These are phyloP conservation scores for Globisporangium camurandrum DNA, from an alignment of 352 stramenopile species.

Conservation along the genomic window DNA sequence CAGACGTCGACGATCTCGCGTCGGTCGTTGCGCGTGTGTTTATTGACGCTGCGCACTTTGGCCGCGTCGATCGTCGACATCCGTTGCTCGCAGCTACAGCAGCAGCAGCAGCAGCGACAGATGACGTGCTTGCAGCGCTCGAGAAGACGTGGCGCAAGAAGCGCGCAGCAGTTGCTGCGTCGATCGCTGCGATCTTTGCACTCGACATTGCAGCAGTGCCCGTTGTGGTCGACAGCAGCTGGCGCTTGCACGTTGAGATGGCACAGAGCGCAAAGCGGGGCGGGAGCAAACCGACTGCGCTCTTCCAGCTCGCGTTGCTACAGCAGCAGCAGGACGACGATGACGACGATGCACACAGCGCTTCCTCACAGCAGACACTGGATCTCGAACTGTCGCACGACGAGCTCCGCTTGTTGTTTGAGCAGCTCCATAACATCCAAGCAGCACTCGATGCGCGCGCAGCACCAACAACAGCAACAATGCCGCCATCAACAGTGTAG, in stretches of 20 bases:
- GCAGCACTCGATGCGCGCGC: constrained; percentile 25
- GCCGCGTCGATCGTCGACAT: constrained; percentile 19
- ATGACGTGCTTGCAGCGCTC: constrained; percentile 19
- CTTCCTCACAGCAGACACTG: constrained; percentile 26
- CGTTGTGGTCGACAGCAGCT: constrained; percentile 29
- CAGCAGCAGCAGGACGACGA: no score
- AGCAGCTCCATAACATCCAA: constrained; percentile 59
- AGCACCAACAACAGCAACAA: not conserved
- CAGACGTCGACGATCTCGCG: constrained; percentile 35
- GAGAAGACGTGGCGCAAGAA: constrained; percentile 65
- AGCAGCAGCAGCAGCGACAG: constrained; percentile 14
- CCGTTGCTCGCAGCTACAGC: constrained; percentile 23
- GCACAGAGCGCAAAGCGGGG: constrained; percentile 28
- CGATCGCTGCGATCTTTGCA: constrained; percentile 10
- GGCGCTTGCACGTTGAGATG: constrained; percentile 51
- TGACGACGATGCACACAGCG: no score
- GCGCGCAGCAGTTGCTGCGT: constrained; percentile 8
- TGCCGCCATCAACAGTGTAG: not conserved
- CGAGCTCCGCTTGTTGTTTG: constrained; percentile 43
- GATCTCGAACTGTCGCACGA: constrained; percentile 53
- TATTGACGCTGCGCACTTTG: constrained; percentile 35
- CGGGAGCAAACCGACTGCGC: constrained; percentile 30
- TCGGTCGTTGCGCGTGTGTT: constrained; percentile 24
- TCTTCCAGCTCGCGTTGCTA: constrained; percentile 45
- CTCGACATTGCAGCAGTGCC: constrained; percentile 3